phyloP scores from a whole-genome alignment of 257 asterid genomes.

The Knoxia roxburghii region DNA sequence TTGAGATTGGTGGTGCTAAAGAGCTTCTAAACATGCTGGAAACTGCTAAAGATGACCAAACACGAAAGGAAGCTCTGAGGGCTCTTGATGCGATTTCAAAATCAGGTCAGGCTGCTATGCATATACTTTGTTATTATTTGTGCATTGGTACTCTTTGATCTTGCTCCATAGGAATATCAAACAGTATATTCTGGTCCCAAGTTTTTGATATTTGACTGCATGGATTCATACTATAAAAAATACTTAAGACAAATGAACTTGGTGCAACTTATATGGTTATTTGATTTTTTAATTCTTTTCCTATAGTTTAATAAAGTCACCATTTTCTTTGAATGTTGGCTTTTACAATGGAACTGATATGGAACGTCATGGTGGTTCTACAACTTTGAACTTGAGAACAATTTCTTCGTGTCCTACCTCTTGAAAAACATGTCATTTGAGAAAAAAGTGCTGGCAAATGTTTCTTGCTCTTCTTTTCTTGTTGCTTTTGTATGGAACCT shows the following conservation, averaged over 20 bases:
- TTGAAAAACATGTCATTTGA: background rate
- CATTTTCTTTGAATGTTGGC: background rate
- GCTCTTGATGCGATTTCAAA: conserved; percentile 86
- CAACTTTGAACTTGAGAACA: background rate
- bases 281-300: background rate
- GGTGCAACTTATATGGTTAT: background rate
- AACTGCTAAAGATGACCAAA: conserved; percentile 78
- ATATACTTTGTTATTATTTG: conserved; percentile 3
- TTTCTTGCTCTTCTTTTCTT: background rate
- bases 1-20: conserved; percentile 82
- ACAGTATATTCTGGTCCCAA: background rate
- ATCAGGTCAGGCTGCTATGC: conserved; percentile 53
- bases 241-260: background rate
- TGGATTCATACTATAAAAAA: background rate
- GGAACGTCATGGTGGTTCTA: background rate
- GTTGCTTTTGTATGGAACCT: background rate
- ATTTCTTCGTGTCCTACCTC: background rate
- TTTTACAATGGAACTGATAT: background rate
- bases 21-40: conserved; percentile 70
- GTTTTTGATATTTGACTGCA: background rate
- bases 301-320: background rate
- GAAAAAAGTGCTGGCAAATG: background rate
- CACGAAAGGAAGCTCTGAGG: conserved; percentile 77
- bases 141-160: background rate
- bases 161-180: background rate